Evolutionary conservation across 2,329 filamentous ascomycete genomes (phyloP), one percentile per base, ranked within the genome.

Genomic region (Penicillium sp.): DNA sequence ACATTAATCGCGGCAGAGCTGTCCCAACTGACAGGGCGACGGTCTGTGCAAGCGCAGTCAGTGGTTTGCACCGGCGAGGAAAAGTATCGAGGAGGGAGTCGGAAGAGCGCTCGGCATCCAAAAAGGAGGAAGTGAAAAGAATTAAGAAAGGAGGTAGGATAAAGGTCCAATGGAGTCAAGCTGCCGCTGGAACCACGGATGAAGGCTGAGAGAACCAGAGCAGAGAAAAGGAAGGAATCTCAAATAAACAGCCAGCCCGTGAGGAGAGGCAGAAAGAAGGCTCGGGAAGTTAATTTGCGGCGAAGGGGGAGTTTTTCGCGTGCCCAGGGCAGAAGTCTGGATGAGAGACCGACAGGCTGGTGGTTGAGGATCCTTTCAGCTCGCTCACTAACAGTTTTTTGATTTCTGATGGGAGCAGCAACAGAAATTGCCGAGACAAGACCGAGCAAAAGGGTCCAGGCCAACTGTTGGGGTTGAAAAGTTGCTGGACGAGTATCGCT

Each of bases 71-170:
- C 11, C 40, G 54, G 26, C 21, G 30, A 7, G 21, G 4, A 21
- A n/a, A n/a, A 21, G 26, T 43, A 40, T 28, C 57, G 56, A 53
- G 18, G 45, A 55, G 55, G 43, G 26, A 54, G 21, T 20, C 26
- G 50, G 30, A 47, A 52, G 46, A 43, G 51, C 47, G 52, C 49
- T n/a, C 28, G 40, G n/a, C 24, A 20, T 42, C 21, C 47, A 51
- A 50, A 38, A 52, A 47, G 14, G 55, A 58, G 54, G 38, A 60
- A 60, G 52, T 49, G 57, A 62, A 61, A 59, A 53, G 20, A 59
- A 63, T 43, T 26, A 56, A 33, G 58, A 56, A 59, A 63, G 47
- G 49, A n/a, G 52, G 57, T 60, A 56, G 28, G 24, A 20, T 43
- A 45, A 24, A 40, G 35, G 16, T 55, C 52, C 52, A 40, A 48